These are phyloP conservation scores for Endogone sp. DNA, from an alignment of 192 early-diverging fungal species.

Conservation along the genomic window DNA sequence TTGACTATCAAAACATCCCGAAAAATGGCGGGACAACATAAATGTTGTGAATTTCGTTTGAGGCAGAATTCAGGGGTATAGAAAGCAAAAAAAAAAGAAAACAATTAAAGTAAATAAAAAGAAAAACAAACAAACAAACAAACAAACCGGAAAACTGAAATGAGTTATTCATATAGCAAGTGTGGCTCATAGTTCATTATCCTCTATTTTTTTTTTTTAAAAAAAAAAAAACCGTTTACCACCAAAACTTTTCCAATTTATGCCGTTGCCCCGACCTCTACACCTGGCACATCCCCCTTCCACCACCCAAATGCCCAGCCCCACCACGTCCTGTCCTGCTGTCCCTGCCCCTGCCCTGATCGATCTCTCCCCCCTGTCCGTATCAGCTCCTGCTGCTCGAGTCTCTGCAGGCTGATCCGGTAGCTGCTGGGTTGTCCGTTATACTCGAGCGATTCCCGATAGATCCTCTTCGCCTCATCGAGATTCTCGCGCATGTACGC, in stretches of 20 bases:
- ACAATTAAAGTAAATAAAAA: no score
- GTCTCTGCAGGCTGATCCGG: background rate
- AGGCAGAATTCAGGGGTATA: no score
- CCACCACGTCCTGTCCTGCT: background rate
- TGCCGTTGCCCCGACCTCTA: background rate
- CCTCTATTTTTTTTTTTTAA: background rate
- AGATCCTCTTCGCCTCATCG: conserved; percentile 18
- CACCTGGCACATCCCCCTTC: background rate
- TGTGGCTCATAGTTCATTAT: no score
- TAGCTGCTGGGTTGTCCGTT: conserved; percentile 18
- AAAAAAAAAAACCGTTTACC: no score
- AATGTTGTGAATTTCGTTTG: no score
- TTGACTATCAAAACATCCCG: no score
- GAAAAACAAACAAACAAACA: no score
- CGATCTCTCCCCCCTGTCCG: background rate
- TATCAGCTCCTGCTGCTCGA: background rate
- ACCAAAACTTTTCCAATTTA: background rate
- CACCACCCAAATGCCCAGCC: background rate
- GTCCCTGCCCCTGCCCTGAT: background rate
- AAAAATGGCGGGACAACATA: no score
- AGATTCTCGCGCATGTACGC: conserved; percentile 28
- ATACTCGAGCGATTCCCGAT: conserved; percentile 13
- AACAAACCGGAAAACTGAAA: no score
- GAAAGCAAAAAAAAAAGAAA: no score
- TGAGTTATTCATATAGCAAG: no score